Base-by-base conservation (phyloP, 106 monocot genomes). In the Alisma plantagoaquatica region DNA sequence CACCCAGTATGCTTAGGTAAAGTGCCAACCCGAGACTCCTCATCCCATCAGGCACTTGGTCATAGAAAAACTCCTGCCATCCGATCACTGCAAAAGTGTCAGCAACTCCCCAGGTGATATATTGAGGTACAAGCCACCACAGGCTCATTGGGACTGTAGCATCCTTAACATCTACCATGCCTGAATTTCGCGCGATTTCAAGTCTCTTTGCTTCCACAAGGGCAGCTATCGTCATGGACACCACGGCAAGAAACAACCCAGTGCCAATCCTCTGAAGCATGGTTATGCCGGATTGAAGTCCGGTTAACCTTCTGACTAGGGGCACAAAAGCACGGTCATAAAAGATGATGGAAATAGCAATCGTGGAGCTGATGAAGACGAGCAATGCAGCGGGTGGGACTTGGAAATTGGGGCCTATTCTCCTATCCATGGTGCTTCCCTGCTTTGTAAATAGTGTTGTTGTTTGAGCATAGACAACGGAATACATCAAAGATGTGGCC, bases 61-160 rank as follows among this genome's bases (percentile, higher is more conserved):
- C 66, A 27, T 57, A 66, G 66, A 66, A 66, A 18, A 66, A 66
- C 3, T 66, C 66, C 27, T 66, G 66, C 66, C 56, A 23, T 1
- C 66, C 66, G 32, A 66, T 47, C 23, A 66, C 28, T 7, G 57
- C 41, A 35, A 66, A 66, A 11, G 57, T 57, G 0, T 66, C 66
- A 12, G 66, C 30, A 18, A 66, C 31, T 27, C 66, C 66, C 29
- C 31, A 66, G 16, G 57, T 18, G 27, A 66, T 17, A 31, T 49
- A 66, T 32, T 66, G 66, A 8, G 66, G 66, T 8, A 66, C 48
- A 15, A 66, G 15, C 66, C 66, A 66, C 66, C 66, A 66, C 46
- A 56, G 33, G 35, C 66, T 66, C 56, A 66, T 57, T 32, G 66
- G 57, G 10, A 66, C 18, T 20, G 28, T 16, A 6, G 17, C 23